Base-by-base conservation (phyloP, 2,329 filamentous ascomycete genomes). In the Penicillium glabrum region DNA sequence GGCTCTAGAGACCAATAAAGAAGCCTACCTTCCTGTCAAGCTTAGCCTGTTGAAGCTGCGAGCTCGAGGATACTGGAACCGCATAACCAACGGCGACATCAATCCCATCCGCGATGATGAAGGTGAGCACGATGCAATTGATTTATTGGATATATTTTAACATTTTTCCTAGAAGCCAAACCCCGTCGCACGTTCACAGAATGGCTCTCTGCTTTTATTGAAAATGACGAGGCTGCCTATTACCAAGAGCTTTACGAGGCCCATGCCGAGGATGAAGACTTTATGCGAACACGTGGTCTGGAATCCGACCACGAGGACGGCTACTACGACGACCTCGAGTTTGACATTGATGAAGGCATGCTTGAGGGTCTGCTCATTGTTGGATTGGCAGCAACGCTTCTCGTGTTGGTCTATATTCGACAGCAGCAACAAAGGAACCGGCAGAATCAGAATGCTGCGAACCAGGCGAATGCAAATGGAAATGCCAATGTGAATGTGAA, bases 101-200 rank as follows among this genome's bases (percentile, higher is more conserved):
- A 96, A 98, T 68, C 91, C 90, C 16, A 98, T 98, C 49, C 88
- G 90, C 67, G 91, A 96, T 62, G 93, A 97, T 61, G 89, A 89
- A 67, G 83, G 90, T 93, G 83, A 79, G 85, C 13, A 13, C 14
- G 35, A 39, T 19, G 35, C 35, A 10, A 19, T 10, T 19, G 8
- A 19, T n/a, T 19, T 2, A n/a, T 39, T 39, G 35, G 10, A 39
- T 46, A 55, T 35, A 21, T 48, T 26, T 56, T 46, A 67, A 79
- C 62, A 59, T 6, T 24, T 14, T 21, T 1, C 50, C 31, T 65
- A 92, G 89, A 85, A 57, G 80, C 82, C 1, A 87, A 83, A 69
- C 89, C 91, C 64, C 83, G 90, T 46, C 90, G 89, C 80, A 91
- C 90, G 0, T 80, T 96, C 21, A 83, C 83, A 23, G 92, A 98